Evolutionary conservation across 805 yeast species (phyloP), one percentile per base, ranked within the genome.

Genomic region (Candida ulmi): DNA sequence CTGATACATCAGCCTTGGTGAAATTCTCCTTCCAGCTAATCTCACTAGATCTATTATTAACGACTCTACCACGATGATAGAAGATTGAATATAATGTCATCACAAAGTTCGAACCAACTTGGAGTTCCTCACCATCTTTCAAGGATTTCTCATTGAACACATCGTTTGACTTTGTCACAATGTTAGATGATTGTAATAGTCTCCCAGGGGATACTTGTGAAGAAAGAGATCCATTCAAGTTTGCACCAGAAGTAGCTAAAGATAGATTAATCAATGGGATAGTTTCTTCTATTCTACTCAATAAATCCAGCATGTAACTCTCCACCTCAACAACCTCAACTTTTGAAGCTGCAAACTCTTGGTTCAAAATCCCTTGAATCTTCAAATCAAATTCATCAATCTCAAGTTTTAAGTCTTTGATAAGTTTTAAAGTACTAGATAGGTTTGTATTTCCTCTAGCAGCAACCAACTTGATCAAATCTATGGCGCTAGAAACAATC

Each of bases 11-110:
- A 26, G 82, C 74, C 40, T 76, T 69, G 15, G 87, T 80, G 58
- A 67, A 74, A 36, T 79, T 80, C 47, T 85, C 95, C 46, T 80
- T 81, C 95, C 95, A 85, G 3, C 75, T 66, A 3, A 84, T 69
- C 38, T 73, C 70, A 15, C 54, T 54, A 42, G 17, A 45, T 30
- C 33, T 31, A 32, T 40, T 39, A 30, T 46, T 45, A 11, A 63
- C 63, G 25, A 61, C 54, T 31, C 74, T 51, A 35, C 71, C 69
- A 11, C 77, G 70, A 41, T 78, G 75, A 52, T 78, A 78, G 50
- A 83, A 84, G 4, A 85, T 71, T 5, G 85, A 66, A 48, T 75
- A 85, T 46, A 74, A 58, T 3, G 75, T 78, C 34, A 81, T 56
- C 40, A 66, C 68, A 56, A 83, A 83, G 0, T 48, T 46, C 0